Evolutionary conservation across 2,329 filamentous ascomycete species (phyloP), one percentile per base, ranked within the genome.

Genomic region (Hypoxylon sp.): DNA sequence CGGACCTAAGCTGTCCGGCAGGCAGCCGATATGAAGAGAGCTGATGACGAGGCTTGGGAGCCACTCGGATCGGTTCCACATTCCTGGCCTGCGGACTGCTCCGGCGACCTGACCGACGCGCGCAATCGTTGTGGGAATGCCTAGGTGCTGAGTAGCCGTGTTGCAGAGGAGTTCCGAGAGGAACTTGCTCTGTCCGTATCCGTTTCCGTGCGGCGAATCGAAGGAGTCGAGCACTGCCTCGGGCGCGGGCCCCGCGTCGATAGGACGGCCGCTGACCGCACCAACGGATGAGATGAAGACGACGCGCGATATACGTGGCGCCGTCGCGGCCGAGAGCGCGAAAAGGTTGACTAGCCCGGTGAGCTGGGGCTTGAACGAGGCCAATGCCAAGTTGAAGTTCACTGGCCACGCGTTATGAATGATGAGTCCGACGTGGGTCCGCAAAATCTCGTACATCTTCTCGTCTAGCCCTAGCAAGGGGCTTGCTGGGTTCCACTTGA

Each of bases 1-100:
- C 1, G 70, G 34, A 1, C 77, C 78, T 2, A 83, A 65, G 5
- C 71, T 65, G 2, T 73, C 69, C 0, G 82, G 81, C 1, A 84
- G 44, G 3, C 69, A 70, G 0, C 76, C 74, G 0, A 81, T 66
- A 7, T 77, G 71, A 4, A 46, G 4, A 19, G 79, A 80, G 53
- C 77, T 80, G 4, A 76, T 60, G 4, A 83, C 68, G 24, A 84
- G 74, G 67, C 74, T 78, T 1, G 80, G 76, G 4, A 82, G 73
- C 69, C 79, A 81, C 69, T 82, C 80, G 4, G 73, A 69, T 3
- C 71, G 71, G 47, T 79, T 81, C 80, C 80, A 82, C 2, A 26
- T 4, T 7, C 24, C 24, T 76, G 4, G 13, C 20, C 24, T 4
- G 7, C 48, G 59, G n/a, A 59, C 55, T 0, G 72, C 51, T 2